Evolutionary conservation across 2,329 filamentous ascomycete genomes (phyloP), one percentile per base, ranked within the genome.

Genomic region (Diaporthe ampelina): DNA sequence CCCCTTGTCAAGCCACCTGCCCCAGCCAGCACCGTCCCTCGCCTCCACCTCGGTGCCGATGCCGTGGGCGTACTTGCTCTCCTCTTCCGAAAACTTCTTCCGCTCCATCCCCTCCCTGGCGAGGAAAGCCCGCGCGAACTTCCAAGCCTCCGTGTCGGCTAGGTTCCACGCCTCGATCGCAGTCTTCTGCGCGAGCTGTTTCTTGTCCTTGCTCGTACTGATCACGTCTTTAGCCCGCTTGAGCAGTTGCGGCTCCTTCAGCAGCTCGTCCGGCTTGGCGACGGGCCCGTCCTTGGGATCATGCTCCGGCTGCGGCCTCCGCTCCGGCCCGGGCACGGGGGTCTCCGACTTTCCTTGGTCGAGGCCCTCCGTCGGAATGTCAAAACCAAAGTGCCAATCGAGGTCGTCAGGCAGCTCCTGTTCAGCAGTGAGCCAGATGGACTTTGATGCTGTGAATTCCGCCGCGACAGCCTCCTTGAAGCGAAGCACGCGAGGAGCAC

Each of bases 361-460:
- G 5, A 88, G 86, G 15, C 85, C 84, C 26, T 86, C 84, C 61
- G 88, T 87, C 1, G 95, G 94, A 13, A 98, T 88, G 19, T 88
- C 86, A 83, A 98, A 98, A 71, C 96, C 97, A 81, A 98, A 94
- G 78, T 93, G 90, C 95, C 95, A 98, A 80, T 96, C 93, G 3
- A 98, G 86, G 77, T 97, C 93, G n/a, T 89, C 82, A 4, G 93
- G 91, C 10, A 92, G 84, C 21, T 85, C 84, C 57, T 86, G 85
- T 79, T 93, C 90, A n/a, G 94, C 94, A 0, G 92, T 93, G 26
- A 98, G 86, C 95, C 95, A 98, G 26, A 98, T 86, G 0, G 92
- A 92, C 77, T 91, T 91, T 0, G 91, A 86, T 0, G 88, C 85
- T 21, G 89, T 90, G 74, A 88, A 88, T 19, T 93, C 90, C 21